These are phyloP conservation scores for Aspergillus niger DNA, from an alignment of 2,329 filamentous ascomycete genomes.

Conservation along the genomic window DNA sequence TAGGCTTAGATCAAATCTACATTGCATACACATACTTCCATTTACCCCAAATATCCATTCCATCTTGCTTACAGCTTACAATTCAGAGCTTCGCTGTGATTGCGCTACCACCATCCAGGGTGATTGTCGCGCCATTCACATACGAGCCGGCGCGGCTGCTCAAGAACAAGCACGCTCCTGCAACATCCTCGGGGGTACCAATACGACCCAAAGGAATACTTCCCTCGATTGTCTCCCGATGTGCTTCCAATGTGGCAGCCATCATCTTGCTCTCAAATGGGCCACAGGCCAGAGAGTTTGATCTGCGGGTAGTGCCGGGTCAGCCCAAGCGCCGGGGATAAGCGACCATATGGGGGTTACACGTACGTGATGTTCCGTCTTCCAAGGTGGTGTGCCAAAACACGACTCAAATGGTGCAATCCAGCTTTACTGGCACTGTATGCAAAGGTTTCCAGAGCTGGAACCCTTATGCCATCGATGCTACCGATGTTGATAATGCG, in stretches of 20 bases:
- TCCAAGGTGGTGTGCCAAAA: conserved; percentile 54
- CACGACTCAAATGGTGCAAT: conserved; percentile 55
- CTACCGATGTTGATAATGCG: conserved; percentile 58
- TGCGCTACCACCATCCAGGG: conserved; percentile 60
- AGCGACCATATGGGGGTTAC: conserved; percentile 8
- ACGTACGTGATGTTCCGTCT: conserved; percentile 57
- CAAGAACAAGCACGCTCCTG: conserved; percentile 71
- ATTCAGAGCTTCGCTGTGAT: conserved; percentile 36
- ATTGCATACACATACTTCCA: background rate
- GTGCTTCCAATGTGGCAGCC: conserved; percentile 54
- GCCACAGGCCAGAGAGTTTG: conserved; percentile 71
- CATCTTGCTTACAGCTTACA: conserved; percentile 29
- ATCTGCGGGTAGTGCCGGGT: conserved; percentile 36
- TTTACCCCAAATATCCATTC: background rate
- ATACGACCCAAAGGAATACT: conserved; percentile 69
- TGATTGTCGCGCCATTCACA: conserved; percentile 66
- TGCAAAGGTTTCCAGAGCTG: conserved; percentile 54
- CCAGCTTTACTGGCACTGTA: conserved; percentile 58
- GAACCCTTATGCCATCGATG: conserved; percentile 57
- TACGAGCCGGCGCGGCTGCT: conserved; percentile 67
- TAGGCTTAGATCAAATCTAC: background rate
- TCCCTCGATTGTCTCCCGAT: conserved; percentile 50
- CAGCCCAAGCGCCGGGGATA: background rate
- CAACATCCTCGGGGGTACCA: conserved; percentile 68
- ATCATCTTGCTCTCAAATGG: conserved; percentile 62